A percentile compares a stretch with the other conserved stretches of the same genome.
These are phyloP conservation scores for Cyclotella choctawhatcheeana DNA, from an alignment of 108 stramenopile species.

Conservation along the genomic window DNA sequence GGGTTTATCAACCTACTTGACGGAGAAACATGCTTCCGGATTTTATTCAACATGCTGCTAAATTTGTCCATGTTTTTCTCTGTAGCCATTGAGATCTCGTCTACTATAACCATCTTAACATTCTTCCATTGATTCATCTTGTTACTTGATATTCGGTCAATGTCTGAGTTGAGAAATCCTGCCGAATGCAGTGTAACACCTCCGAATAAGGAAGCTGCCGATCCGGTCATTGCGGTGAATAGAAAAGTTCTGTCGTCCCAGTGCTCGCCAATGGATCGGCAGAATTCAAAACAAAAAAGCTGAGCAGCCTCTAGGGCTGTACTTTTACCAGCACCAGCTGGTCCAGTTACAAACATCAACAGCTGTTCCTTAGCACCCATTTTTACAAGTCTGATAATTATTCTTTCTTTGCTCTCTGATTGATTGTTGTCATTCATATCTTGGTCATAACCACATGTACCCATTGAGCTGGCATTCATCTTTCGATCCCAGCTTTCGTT, in stretches of 20 bases:
- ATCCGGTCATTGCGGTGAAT: constrained; percentile 21
- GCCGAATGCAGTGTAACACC: constrained; percentile 12
- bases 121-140: constrained; percentile 7
- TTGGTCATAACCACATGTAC: too few species aligned
- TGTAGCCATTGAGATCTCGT: constrained; percentile 28
- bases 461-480: too few species aligned
- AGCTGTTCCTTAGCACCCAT: constrained; percentile 23
- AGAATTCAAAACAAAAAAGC: constrained; percentile 14
- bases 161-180: background rate
- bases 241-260: constrained; percentile 7
- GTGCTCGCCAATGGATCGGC: background rate
- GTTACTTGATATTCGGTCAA: background rate
- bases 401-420: background rate
- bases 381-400: background rate
- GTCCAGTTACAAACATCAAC: constrained; percentile 24
- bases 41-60: background rate
- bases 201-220: constrained; percentile 7
- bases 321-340: constrained; percentile 31
- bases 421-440: too few species aligned
- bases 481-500: background rate
- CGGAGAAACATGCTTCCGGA: background rate
- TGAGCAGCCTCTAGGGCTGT: constrained; percentile 10
- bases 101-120: constrained; percentile 13
- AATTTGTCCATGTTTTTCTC: constrained; percentile 2
- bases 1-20: background rate